A percentile compares a stretch with the other conserved stretches of the same genome.
Conservation (phyloP, 2,329 filamentous ascomycete species). For the Phaeosphaeriaceae sp. region DNA sequence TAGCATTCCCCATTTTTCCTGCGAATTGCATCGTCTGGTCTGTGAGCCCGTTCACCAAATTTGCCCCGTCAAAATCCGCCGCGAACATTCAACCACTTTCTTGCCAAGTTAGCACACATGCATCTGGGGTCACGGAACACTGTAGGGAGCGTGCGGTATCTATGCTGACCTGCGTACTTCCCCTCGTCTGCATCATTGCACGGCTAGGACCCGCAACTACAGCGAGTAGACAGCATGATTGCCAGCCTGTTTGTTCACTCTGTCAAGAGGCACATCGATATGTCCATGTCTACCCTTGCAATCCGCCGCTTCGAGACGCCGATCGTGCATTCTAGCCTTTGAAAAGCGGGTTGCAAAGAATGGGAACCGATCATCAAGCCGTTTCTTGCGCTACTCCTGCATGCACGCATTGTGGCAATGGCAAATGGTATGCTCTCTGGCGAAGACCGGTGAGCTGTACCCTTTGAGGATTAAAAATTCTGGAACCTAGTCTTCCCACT, state of each 20-base stretch:
- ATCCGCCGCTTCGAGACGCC: constrained; percentile 39
- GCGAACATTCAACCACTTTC: constrained; percentile 29
- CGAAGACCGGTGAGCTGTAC: constrained; percentile 48
- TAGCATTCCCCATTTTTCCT: constrained; percentile 36
- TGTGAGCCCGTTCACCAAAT: constrained; percentile 36
- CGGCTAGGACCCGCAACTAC: constrained; percentile 38
- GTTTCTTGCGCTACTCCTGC: constrained; percentile 47
- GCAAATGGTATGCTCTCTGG: constrained; percentile 42
- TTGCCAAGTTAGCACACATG: constrained; percentile 35
- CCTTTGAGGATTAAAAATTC: constrained; percentile 47
- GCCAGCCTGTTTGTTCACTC: constrained; percentile 6
- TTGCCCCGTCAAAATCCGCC: constrained; percentile 27
- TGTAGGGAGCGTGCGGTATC: constrained; percentile 39
- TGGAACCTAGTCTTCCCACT: constrained; percentile 65
- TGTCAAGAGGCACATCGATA: constrained; percentile 27
- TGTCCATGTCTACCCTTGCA: constrained; percentile 41
- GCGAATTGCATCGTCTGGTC: constrained; percentile 24
- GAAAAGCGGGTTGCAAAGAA: constrained; percentile 39
- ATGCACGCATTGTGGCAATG: constrained; percentile 45
- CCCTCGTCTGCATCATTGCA: constrained; percentile 41
- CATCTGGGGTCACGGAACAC: constrained; percentile 30
- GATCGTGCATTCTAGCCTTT: constrained; percentile 46
- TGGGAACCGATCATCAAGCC: constrained; percentile 41
- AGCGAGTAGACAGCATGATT: constrained; percentile 29
- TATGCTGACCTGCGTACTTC: constrained; percentile 34